phyloP scores from a whole-genome alignment of 2,329 filamentous ascomycete species.

The Ascochyta clinopodiicola region DNA sequence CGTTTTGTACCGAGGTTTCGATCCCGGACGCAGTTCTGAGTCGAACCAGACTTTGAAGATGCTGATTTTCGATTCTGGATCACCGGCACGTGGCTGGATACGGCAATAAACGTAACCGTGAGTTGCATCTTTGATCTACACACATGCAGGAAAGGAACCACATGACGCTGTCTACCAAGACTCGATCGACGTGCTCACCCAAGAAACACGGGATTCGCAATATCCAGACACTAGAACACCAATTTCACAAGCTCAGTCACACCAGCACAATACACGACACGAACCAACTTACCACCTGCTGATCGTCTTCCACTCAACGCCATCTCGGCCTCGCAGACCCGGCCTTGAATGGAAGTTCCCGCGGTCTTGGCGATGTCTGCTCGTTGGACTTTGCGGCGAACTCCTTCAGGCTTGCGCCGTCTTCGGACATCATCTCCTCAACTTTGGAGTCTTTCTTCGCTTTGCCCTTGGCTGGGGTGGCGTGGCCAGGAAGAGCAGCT shows the following conservation, averaged over 20 bases:
- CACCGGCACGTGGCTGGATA: neutral
- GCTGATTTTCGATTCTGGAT: neutral
- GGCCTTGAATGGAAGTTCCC: neutral
- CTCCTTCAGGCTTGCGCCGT: neutral
- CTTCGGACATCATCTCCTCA: neutral
- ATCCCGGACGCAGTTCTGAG: too few species aligned
- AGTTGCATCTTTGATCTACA: too few species aligned
- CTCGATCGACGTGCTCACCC: too few species aligned
- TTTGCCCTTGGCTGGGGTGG: neutral
- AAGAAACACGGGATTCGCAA: neutral
- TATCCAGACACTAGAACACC: neutral
- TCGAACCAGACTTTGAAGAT: too few species aligned
- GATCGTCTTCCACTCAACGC: neutral
- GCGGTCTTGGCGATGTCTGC: neutral
- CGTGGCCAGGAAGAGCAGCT: neutral
- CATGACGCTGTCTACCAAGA: too few species aligned
- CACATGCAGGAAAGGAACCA: too few species aligned
- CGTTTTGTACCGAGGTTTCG: too few species aligned
- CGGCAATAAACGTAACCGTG: neutral
- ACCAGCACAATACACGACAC: too few species aligned
- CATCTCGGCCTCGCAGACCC: neutral
- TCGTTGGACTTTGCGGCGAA: neutral
- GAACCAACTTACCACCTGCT: neutral
- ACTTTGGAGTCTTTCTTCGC: conserved; percentile 7
- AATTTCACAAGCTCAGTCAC: neutral